A percentile compares a stretch with the other conserved stretches of the same genome.
These are phyloP conservation scores for Cladosporium colombiae DNA, from an alignment of 2,329 filamentous ascomycete species.

Conservation along the genomic window DNA sequence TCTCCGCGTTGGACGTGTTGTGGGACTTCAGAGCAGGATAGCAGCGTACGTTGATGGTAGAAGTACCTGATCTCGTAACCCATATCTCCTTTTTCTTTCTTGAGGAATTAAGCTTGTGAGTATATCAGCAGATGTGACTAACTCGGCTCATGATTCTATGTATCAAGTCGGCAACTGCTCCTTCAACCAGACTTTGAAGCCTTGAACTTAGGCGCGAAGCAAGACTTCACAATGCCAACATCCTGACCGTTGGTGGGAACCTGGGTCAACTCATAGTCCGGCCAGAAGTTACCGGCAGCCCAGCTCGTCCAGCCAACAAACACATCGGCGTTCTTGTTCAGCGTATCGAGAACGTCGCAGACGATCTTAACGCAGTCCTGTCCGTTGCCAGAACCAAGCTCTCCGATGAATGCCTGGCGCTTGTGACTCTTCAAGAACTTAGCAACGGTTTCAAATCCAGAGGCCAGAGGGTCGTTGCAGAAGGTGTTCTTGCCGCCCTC, in stretches of 20 bases:
- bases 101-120: too few species aligned
- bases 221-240: constrained; percentile 30
- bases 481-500: constrained; percentile 39
- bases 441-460: constrained; percentile 39
- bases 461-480: constrained; percentile 38
- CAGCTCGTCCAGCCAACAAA: constrained; percentile 38
- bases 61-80: too few species aligned
- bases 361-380: constrained; percentile 37
- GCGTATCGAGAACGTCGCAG: constrained; percentile 35
- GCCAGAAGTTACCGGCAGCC: constrained; percentile 36
- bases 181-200: background rate
- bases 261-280: constrained; percentile 32
- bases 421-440: constrained; percentile 40
- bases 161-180: too few species aligned
- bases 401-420: constrained; percentile 43
- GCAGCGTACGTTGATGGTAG: too few species aligned
- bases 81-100: too few species aligned
- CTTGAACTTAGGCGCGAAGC: constrained; percentile 32
- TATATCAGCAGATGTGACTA: too few species aligned
- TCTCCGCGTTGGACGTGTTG: too few species aligned
- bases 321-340: constrained; percentile 35
- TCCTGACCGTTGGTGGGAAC: constrained; percentile 32
- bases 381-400: constrained; percentile 44
- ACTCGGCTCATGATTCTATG: too few species aligned
- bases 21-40: too few species aligned